Evolutionary conservation across 495 filamentous ascomycete species (phyloP), one percentile per base, ranked within the genome.

Genomic region (Tirmania nivea): DNA sequence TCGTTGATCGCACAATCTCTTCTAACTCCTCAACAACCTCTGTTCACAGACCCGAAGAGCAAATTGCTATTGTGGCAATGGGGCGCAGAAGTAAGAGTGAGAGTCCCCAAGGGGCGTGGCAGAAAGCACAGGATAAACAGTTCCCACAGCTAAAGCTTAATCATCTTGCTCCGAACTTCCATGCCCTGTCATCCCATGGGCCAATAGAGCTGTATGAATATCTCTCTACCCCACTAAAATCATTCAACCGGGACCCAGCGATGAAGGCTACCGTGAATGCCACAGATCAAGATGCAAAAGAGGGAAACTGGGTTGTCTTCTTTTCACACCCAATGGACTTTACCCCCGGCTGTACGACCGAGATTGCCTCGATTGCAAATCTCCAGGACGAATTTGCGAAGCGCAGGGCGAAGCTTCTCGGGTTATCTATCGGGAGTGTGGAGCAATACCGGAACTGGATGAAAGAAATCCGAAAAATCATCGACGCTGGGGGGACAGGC

Each of bases 261-360:
- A 31, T 7, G 7, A 31, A 31, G 7, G 25, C 25, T 31, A 31
- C 25, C 2, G 25, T 3, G 25, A 31, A 31, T 31, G 2, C 25
- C 2, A 31, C 25, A 31, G 25, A 31, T 7, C 1, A 7, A 31
- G 25, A 3, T 31, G 7, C 25, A 31, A 31, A 31, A 7, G 48
- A 34, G 57, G 60, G 74, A 59, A 77, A 67, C 60, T 81, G 78
- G 78, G 69, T 70, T 17, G 75, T 83, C 54, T 71, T 83, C 34
- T 81, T 82, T 66, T 80, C 77, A 9, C 79, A 83, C 66, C 79
- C 78, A 0, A 78, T 76, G 34, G 79, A 83, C 62, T 83, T 79
- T 67, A 82, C 79, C 1, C 78, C 78, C 16, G 79, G 80, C 42
- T 82, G 78, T 66, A 83, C 78, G 2, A 82, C 79, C 12, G 79